Evolutionary conservation across 768 basidiomycete species (phyloP).

Genomic region (Russula dissimulans): DNA sequence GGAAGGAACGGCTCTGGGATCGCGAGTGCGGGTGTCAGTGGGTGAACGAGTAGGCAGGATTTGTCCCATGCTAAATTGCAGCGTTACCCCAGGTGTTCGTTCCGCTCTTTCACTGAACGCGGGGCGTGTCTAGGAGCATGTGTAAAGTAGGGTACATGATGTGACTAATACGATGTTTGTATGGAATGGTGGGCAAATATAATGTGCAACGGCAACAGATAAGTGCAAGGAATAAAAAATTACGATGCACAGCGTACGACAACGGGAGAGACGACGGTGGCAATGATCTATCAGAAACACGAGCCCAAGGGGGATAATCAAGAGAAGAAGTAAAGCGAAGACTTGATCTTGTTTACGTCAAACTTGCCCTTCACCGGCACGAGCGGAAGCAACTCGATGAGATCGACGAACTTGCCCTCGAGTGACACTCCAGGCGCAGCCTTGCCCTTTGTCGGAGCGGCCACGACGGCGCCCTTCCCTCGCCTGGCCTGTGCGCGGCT

Average conservation of each 20-base stretch:
- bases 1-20: no score
- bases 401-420: slow-evolving; percentile 57
- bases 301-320: slow-evolving; percentile 29
- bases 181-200: not conserved
- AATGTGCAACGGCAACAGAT: slow-evolving; percentile 1
- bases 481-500: no score
- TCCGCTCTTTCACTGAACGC: no score
- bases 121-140: no score
- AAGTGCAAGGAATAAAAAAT: slow-evolving; percentile 3
- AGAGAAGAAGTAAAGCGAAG: slow-evolving; percentile 91
- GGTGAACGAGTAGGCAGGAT: no score
- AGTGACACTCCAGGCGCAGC: slow-evolving; percentile 10
- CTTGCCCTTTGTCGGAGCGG: not conserved
- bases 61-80: no score
- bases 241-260: not conserved
- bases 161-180: not conserved
- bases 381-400: slow-evolving; percentile 69
- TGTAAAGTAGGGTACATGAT: not conserved
- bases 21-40: no score
- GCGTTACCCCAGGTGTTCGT: no score
- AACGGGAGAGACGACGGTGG: not conserved
- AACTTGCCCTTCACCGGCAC: slow-evolving; percentile 81
- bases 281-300: not conserved
- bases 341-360: slow-evolving; percentile 71
- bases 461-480: not conserved